These are phyloP conservation scores for Apiotrichum akiyoshidainum DNA, from an alignment of 1,284 basidiomycete genomes.

Conservation along the genomic window DNA sequence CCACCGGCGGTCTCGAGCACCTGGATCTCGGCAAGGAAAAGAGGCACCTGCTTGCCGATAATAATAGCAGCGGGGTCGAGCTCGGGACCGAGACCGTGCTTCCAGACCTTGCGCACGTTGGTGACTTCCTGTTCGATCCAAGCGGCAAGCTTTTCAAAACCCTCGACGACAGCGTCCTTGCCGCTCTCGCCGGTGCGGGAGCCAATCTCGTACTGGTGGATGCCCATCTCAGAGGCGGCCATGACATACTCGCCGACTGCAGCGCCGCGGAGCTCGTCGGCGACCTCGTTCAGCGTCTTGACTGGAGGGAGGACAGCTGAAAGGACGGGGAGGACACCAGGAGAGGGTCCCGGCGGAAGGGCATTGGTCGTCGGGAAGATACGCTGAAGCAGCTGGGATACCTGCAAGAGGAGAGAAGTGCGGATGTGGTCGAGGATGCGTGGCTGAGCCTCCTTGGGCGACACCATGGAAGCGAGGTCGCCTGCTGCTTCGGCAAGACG, in stretches of 20 bases:
- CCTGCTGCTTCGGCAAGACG: conserved; percentile 22
- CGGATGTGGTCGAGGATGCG: conserved; percentile 26
- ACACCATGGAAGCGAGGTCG: conserved; percentile 24
- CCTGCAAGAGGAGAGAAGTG: conserved; percentile 22
- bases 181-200: conserved; percentile 20
- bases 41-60: conserved; percentile 45
- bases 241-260: conserved; percentile 47
- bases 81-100: conserved; percentile 25
- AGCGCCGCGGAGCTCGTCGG: conserved; percentile 39
- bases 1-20: conserved; percentile 39
- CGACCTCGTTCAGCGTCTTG: conserved; percentile 24
- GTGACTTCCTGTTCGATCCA: conserved; percentile 46
- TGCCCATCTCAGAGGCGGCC: conserved; percentile 30
- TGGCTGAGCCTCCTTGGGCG: conserved; percentile 21
- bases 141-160: conserved; percentile 42
- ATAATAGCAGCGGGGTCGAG: conserved; percentile 45
- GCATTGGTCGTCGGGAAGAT: conserved; percentile 37
- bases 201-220: conserved; percentile 16
- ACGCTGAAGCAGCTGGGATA: conserved; percentile 17
- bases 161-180: conserved; percentile 33
- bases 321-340: conserved; percentile 38
- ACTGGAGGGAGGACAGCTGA: conserved; percentile 20
- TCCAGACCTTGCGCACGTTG: conserved; percentile 38
- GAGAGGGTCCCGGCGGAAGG: conserved; percentile 31
- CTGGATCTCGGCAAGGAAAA: conserved; percentile 49